These are phyloP conservation scores for Thielaviopsis populi DNA, from an alignment of 2,329 filamentous ascomycete genomes.

Conservation along the genomic window DNA sequence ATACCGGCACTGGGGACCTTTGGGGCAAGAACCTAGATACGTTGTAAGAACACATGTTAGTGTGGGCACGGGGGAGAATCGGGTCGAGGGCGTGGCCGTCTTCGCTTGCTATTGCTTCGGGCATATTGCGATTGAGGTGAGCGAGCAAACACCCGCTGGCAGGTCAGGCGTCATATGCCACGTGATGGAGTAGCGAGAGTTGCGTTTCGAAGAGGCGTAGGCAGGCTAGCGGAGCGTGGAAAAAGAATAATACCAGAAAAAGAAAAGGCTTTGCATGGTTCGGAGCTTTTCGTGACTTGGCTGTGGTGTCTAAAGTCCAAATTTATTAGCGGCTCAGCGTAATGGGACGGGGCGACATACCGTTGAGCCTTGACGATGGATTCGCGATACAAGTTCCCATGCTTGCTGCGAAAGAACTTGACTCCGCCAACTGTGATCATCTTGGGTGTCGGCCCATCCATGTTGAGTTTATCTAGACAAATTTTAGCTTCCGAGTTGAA, in stretches of 20 bases:
- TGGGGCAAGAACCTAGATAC: constrained; percentile 62
- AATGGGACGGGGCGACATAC: constrained; percentile 36
- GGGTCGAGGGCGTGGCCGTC: background rate
- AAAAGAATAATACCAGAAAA: constrained; percentile 49
- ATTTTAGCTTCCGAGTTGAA: constrained; percentile 39
- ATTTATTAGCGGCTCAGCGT: constrained; percentile 26
- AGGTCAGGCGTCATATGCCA: background rate
- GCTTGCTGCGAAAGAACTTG: constrained; percentile 71
- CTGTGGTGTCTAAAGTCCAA: constrained; percentile 31
- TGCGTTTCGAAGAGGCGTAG: constrained; percentile 6
- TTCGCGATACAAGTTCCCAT: constrained; percentile 69
- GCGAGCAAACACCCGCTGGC: background rate
- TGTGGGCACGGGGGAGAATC: constrained; percentile 19
- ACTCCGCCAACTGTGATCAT: constrained; percentile 58
- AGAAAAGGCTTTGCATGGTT: constrained; percentile 58
- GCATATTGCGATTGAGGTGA: background rate
- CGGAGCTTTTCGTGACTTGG: constrained; percentile 50
- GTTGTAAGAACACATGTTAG: constrained; percentile 27
- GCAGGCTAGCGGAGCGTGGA: background rate
- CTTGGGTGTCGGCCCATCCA: constrained; percentile 53
- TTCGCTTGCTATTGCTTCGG: background rate
- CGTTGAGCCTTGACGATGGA: constrained; percentile 60
- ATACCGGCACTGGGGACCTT: constrained; percentile 66
- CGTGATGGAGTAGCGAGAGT: background rate
- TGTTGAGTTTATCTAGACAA: constrained; percentile 22